These are phyloP conservation scores for Iris macrosiphon DNA, from an alignment of 106 monocot species.

Conservation along the genomic window DNA sequence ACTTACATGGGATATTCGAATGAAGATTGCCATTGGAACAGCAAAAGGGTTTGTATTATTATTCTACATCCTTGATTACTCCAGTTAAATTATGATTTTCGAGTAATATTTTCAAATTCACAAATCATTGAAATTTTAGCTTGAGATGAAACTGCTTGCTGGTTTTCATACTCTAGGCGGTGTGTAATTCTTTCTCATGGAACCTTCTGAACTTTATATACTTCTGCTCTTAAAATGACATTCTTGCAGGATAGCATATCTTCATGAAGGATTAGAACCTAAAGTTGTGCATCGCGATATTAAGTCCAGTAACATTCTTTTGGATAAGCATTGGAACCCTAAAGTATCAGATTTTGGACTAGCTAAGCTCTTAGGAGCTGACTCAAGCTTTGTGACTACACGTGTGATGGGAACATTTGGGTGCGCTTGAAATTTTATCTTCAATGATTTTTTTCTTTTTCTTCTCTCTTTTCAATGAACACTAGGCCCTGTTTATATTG, in stretches of 20 bases:
- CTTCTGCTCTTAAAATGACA: not conserved
- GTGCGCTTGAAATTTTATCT: too few relatives aligned
- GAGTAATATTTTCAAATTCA: not conserved
- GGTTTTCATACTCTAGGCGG: too few relatives aligned
- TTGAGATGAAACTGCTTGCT: too few relatives aligned
- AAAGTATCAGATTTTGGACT: constrained; percentile 96
- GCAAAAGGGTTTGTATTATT: constrained; percentile 75
- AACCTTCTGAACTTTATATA: not conserved
- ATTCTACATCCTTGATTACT: not conserved
- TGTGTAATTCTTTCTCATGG: too few relatives aligned
- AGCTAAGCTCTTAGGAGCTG: constrained; percentile 79
- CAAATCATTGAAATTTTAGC: too few relatives aligned
- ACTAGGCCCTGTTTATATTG: not conserved
- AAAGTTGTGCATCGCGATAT: constrained; percentile 96
- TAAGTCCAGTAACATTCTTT: constrained; percentile 93
- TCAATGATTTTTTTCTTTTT: too few relatives aligned
- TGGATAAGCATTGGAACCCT: constrained; percentile 84
- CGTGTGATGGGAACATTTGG: constrained; percentile 98
- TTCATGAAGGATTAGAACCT: constrained; percentile 94
- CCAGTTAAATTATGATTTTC: not conserved
- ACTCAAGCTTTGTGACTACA: constrained; percentile 76
- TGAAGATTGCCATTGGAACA: constrained; percentile 84
- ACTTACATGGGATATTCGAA: constrained; percentile 78
- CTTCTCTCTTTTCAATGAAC: not conserved
- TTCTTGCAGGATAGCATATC: constrained; percentile 68